phyloP scores from a whole-genome alignment of 2,329 filamentous ascomycete genomes.

The Gaeumannomyces sp. region DNA sequence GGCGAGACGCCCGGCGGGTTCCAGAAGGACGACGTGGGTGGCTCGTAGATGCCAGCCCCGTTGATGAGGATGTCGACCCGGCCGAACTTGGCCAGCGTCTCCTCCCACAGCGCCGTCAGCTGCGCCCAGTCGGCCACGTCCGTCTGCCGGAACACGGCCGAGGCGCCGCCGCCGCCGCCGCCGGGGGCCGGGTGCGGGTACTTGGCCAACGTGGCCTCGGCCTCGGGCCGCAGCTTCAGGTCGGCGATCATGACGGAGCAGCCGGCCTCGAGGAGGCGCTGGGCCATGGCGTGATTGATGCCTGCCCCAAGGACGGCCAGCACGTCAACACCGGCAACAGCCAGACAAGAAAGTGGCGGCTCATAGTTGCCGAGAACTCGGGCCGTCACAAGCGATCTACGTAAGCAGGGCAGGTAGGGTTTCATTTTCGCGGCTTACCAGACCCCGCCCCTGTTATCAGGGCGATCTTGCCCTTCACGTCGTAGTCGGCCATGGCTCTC shows the following conservation, averaged over 20 bases:
- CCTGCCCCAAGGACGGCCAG: constrained; percentile 19
- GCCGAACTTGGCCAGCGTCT: constrained; percentile 12
- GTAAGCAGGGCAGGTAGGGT: neutral
- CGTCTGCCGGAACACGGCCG: constrained; percentile 28
- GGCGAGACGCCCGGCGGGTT: constrained; percentile 19
- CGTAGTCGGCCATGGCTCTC: constrained; percentile 6
- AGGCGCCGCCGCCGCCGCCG: constrained; percentile 4
- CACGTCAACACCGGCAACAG: neutral
- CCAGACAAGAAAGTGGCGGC: no score
- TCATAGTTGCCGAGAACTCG: no score
- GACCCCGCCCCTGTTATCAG: constrained; percentile 27
- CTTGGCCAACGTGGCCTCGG: constrained; percentile 24
- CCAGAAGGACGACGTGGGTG: constrained; percentile 23
- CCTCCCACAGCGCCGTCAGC: constrained; percentile 19
- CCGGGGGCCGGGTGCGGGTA: constrained; percentile 19
- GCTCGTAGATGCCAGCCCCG: constrained; percentile 19
- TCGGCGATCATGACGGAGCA: constrained; percentile 33
- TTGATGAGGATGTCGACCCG: constrained; percentile 16
- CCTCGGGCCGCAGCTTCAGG: constrained; percentile 27
- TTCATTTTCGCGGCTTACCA: constrained; percentile 14
- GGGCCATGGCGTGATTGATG: constrained; percentile 30
- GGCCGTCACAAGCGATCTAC: neutral
- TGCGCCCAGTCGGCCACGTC: constrained; percentile 32
- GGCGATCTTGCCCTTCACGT: constrained; percentile 21
- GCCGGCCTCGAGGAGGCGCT: constrained; percentile 26